A percentile compares a stretch with the other conserved stretches of the same genome.
Conservation (phyloP, 352 stramenopile genomes). For the Globisporangium ultimum region DNA sequence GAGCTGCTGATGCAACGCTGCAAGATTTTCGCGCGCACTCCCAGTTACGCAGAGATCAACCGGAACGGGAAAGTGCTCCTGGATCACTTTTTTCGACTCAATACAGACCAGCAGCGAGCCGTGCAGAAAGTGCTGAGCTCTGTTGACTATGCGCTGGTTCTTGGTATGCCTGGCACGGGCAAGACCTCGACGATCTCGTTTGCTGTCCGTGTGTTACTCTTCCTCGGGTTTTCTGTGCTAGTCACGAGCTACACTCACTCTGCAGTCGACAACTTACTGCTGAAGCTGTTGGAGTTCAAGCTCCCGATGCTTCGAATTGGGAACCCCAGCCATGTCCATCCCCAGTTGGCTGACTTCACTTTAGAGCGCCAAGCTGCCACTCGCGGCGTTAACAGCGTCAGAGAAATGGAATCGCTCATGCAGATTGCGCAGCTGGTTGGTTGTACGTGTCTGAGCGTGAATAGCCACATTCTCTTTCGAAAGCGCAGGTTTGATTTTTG, state of each 20-base stretch:
- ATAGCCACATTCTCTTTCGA: slow-evolving; percentile 69
- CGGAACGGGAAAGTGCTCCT: slow-evolving; percentile 23
- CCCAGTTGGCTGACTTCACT: slow-evolving; percentile 54
- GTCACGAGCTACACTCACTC: slow-evolving; percentile 98
- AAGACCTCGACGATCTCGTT: slow-evolving; percentile 97
- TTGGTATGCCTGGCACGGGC: slow-evolving; percentile 95
- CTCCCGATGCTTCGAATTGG: slow-evolving; percentile 79
- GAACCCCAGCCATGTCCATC: slow-evolving; percentile 65
- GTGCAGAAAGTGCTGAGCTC: slow-evolving; percentile 79
- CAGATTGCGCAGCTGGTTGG: slow-evolving; percentile 53
- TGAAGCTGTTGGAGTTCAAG: slow-evolving; percentile 85
- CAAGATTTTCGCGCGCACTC: slow-evolving; percentile 1
- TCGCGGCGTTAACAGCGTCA: slow-evolving; percentile 33
- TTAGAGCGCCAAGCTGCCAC: slow-evolving; percentile 33
- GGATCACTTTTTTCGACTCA: slow-evolving; percentile 57
- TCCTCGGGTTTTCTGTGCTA: slow-evolving; percentile 91
- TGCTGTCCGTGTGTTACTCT: slow-evolving; percentile 89
- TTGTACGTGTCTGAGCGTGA: slow-evolving; percentile 75
- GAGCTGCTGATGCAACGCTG: slow-evolving; percentile 41
- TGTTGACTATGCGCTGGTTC: slow-evolving; percentile 93
- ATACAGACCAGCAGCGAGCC: slow-evolving; percentile 73
- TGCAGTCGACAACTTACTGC: slow-evolving; percentile 96
- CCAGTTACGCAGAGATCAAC: slow-evolving; percentile 9
- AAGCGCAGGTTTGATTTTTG: slow-evolving; percentile 96
- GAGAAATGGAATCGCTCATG: slow-evolving; percentile 48